Evolutionary conservation across 352 stramenopile genomes (phyloP).

Genomic region (Globisporangium apiculatum): DNA sequence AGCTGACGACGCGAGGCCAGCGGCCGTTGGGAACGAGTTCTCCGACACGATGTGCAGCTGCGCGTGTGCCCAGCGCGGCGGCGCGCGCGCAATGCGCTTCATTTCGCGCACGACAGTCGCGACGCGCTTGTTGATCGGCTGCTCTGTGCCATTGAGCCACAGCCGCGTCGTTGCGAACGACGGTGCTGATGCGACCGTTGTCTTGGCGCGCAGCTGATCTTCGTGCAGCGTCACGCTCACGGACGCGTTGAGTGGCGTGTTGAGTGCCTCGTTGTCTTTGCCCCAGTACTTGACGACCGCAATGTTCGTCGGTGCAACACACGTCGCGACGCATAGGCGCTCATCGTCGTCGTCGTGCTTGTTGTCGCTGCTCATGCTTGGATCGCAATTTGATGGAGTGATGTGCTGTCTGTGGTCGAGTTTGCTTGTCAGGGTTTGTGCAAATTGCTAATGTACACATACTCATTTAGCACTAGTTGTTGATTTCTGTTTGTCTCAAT

Average conservation of each 20-base stretch:
- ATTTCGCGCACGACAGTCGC: constrained; percentile 65
- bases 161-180: constrained; percentile 86
- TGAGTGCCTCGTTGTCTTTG: constrained; percentile 88
- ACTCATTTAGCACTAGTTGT: no score
- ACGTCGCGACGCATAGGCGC: constrained; percentile 66
- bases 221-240: constrained; percentile 96
- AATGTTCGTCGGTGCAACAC: constrained; percentile 96
- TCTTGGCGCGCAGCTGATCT: constrained; percentile 92
- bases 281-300: constrained; percentile 99
- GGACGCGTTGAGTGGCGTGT: constrained; percentile 97
- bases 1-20: constrained; percentile 95
- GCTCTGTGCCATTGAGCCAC: constrained; percentile 95
- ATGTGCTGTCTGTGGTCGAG: neutral
- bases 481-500: no score
- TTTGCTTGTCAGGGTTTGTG: neutral
- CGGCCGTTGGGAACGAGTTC: constrained; percentile 98
- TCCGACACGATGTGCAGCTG: constrained; percentile 92
- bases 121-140: constrained; percentile 77
- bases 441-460: no score
- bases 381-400: no score
- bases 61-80: constrained; percentile 9
- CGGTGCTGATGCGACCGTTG: constrained; percentile 75
- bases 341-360: neutral
- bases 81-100: constrained; percentile 29
- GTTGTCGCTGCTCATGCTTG: no score